phyloP scores from a whole-genome alignment of 2,329 filamentous ascomycete species.

The Aspergillus sp. region DNA sequence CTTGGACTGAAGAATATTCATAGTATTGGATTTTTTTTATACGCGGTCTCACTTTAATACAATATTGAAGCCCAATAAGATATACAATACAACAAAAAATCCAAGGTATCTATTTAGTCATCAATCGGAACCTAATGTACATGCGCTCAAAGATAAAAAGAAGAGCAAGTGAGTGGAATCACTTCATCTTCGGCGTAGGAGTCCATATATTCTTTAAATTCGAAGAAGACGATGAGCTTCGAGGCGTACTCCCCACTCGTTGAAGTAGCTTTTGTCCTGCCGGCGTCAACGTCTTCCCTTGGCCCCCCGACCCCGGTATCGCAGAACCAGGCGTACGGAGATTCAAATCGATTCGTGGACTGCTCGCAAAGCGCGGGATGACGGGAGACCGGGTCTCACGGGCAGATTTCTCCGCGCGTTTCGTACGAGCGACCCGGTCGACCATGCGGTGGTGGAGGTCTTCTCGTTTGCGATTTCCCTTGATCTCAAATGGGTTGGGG shows the following conservation, averaged over 20 bases:
- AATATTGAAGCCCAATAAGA: too few species aligned
- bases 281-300: slow-evolving; percentile 36
- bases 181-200: slow-evolving; percentile 28
- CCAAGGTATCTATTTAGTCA: too few species aligned
- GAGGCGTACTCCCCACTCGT: slow-evolving; percentile 33
- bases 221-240: slow-evolving; percentile 11
- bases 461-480: slow-evolving; percentile 71
- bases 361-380: slow-evolving; percentile 35
- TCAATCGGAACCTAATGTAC: too few species aligned
- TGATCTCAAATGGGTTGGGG: slow-evolving; percentile 75
- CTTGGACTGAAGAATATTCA: too few species aligned
- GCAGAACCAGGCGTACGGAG: slow-evolving; percentile 17
- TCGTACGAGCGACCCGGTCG: slow-evolving; percentile 70
- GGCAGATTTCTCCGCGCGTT: slow-evolving; percentile 58
- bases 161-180: neutral
- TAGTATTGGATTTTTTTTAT: too few species aligned
- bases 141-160: too few species aligned
- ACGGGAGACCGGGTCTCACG: slow-evolving; percentile 52
- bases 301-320: slow-evolving; percentile 8
- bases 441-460: slow-evolving; percentile 82
- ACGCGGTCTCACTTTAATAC: too few species aligned
- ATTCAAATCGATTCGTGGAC: slow-evolving; percentile 32
- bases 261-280: slow-evolving; percentile 40
- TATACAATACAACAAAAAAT: too few species aligned
- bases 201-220: slow-evolving; percentile 35